Base-by-base conservation (phyloP, 2,329 filamentous ascomycete genomes). In the Fusarium xylarioides region DNA sequence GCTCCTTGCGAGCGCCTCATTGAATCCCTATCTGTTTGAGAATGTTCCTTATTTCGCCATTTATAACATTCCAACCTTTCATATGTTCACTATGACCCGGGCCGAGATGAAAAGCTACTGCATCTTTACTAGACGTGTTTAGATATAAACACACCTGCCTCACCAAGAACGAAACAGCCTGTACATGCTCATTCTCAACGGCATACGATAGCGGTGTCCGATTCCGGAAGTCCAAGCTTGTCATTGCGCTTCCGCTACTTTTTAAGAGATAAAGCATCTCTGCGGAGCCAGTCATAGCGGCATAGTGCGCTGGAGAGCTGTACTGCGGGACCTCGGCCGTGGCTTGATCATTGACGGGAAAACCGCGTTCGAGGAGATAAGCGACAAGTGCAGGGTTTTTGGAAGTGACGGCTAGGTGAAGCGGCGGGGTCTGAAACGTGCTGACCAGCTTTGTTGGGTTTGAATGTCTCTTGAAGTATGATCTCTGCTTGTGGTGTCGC, bases 1-100 rank as follows among this genome's bases (percentile, higher is more conserved):
- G 4, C 14, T 30, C 8, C 10, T 11, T 21, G 5, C 2, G 12
- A 21, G 0, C 3, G 11, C 11, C 1, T 4, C 5, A 30, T 30
- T 21, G 30, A 19, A 52, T 32, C 4, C 28, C 28, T 11, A 16
- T 11, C 10, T 49, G 10, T 18, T 32, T 32, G 4, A 49, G 28
- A 9, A n/a, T 32, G 7, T 7, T 12, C 28, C 28, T n/a, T 32
- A 32, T 32, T 18, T 32, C 21, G 0, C 15, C 15, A 12, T 30
- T 49, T 21, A 32, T 18, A 8, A 49, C 21, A 32, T 23, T 18
- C 15, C 28, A n/a, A 14, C 21, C 15, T 49, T 32, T 32, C 6
- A 49, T 4, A 32, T 32, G 21, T 2, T n/a, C 11, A 18, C 11
- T 32, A 18, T 49, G 15, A 10, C 28, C 46, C 5, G 28, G 12